phyloP scores from a whole-genome alignment of 2,329 filamentous ascomycete genomes.

The Purpureocillium lavendulum region DNA sequence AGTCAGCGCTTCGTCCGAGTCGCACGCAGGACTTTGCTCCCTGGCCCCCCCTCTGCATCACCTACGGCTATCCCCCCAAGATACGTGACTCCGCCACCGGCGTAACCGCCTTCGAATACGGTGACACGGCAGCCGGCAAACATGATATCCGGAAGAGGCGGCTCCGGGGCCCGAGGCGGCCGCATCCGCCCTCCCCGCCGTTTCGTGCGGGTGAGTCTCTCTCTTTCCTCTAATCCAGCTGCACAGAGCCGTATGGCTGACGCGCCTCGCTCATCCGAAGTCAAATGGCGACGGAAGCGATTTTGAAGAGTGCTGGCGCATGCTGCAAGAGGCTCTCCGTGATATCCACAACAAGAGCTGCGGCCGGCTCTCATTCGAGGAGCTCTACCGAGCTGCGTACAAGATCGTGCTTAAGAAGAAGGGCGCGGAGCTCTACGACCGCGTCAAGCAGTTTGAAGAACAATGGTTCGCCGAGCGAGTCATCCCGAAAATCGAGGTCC shows the following conservation, averaged over 20 bases:
- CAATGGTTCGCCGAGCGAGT: conserved; percentile 72
- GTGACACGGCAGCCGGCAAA: neutral
- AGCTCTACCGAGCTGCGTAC: conserved; percentile 89
- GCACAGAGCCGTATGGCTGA: conserved; percentile 11
- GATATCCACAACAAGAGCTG: conserved; percentile 93
- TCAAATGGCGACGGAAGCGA: conserved; percentile 52
- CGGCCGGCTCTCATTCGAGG: conserved; percentile 84
- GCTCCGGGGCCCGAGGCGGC: conserved; percentile 27
- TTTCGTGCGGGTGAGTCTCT: conserved; percentile 29
- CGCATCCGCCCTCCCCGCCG: conserved; percentile 35
- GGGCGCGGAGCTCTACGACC: conserved; percentile 71
- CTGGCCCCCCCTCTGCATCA: too few relatives aligned
- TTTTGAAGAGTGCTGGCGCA: conserved; percentile 79
- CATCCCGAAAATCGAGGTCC: conserved; percentile 57
- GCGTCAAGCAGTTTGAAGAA: conserved; percentile 73
- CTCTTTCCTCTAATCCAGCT: neutral
- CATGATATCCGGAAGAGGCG: conserved; percentile 43
- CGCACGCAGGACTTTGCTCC: too few relatives aligned
- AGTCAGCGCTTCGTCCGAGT: neutral
- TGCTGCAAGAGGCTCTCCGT: conserved; percentile 65
- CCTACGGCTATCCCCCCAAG: too few relatives aligned
- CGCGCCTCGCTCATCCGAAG: conserved; percentile 12
- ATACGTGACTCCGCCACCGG: too few relatives aligned
- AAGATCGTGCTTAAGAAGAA: conserved; percentile 88
- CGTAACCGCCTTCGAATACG: too few relatives aligned